Conservation (phyloP, 768 basidiomycete species). For the Suillus decipiens region DNA sequence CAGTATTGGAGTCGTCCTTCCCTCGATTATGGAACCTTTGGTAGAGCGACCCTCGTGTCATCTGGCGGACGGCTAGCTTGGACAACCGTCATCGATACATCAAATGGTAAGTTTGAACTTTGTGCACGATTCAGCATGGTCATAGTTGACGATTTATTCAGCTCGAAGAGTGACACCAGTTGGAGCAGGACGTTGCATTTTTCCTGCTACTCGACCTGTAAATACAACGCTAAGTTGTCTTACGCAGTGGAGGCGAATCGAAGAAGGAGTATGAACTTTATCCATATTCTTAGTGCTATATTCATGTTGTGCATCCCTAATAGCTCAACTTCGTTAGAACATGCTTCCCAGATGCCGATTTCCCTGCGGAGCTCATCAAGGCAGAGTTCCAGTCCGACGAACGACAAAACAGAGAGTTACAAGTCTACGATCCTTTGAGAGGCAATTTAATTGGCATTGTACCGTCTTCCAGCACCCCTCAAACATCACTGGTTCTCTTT, state of each 20-base stretch:
- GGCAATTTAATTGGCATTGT: conserved; percentile 56
- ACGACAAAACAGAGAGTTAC: conserved; percentile 33
- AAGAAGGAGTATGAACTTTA: conserved; percentile 56
- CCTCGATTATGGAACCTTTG: conserved; percentile 57
- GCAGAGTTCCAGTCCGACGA: conserved; percentile 54
- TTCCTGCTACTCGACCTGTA: conserved; percentile 55
- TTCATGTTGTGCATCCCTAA: conserved; percentile 2
- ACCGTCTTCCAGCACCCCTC: conserved; percentile 26
- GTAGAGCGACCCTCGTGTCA: conserved; percentile 55
- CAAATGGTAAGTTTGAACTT: conserved; percentile 24
- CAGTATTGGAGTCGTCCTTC: conserved; percentile 48
- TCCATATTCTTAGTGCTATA: background rate
- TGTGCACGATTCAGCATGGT: background rate
- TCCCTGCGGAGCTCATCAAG: conserved; percentile 67
- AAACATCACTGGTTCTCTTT: conserved; percentile 48
- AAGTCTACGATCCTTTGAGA: conserved; percentile 54
- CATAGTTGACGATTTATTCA: conserved; percentile 20
- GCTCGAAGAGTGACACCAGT: conserved; percentile 33
- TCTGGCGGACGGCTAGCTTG: conserved; percentile 50
- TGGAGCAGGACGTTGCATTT: conserved; percentile 44
- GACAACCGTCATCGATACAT: conserved; percentile 42
- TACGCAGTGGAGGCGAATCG: conserved; percentile 49
- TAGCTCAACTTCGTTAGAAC: conserved; percentile 75
- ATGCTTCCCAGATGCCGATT: conserved; percentile 70
- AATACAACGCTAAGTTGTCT: conserved; percentile 24